Base-by-base conservation (phyloP, 2,329 filamentous ascomycete genomes). In the Chaetothyriales sp. region DNA sequence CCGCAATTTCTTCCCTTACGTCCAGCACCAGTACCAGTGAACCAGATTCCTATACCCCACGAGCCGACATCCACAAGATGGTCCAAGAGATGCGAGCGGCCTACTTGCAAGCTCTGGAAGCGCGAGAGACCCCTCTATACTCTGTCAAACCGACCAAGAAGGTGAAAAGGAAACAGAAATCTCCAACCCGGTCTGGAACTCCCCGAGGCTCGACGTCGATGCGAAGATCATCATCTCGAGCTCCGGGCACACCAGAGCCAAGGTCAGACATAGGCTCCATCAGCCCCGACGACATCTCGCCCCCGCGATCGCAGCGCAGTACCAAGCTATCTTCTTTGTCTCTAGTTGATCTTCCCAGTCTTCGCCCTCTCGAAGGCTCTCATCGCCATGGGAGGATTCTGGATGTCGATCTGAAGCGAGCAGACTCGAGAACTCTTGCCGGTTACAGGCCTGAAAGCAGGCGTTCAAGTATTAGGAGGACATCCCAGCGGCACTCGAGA, bases 11-110 rank as follows among this genome's bases (percentile, higher is more conserved):
- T 6, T 56, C 54, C 10, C 55, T 49, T 18, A 60, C 59, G 15
- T 53, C 53, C 5, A 53, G 56, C 10, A 58, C 56, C n/a, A 61
- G 58, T 43, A 20, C 57, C 13, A 54, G 44, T 5, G 59, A 60
- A 33, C 33, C 49, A 8, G 60, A 61, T 2, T 33, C 53, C n/a
- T 29, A 29, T 5, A 54, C 53, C 7, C 55, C 50, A 20, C 52
- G 59, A 50, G 59, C 61, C 9, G 60, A 61, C 22, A 51, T 62
- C n/a, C 54, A 58, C 19, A 56, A 55, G 25, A 59, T 62, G 29
- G 54, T 62, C 18, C 56, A 60, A 43, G 54, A 59, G 18, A 62
- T 62, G 58, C 52, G 60, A 20, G 52, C 54, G 43, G 61, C 50
- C 3, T 62, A 62, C 48, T 51, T 62, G 4, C 53, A 56, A 43